Conservation (phyloP, 2,329 filamentous ascomycete species). For the Aspergillus udagawae region DNA sequence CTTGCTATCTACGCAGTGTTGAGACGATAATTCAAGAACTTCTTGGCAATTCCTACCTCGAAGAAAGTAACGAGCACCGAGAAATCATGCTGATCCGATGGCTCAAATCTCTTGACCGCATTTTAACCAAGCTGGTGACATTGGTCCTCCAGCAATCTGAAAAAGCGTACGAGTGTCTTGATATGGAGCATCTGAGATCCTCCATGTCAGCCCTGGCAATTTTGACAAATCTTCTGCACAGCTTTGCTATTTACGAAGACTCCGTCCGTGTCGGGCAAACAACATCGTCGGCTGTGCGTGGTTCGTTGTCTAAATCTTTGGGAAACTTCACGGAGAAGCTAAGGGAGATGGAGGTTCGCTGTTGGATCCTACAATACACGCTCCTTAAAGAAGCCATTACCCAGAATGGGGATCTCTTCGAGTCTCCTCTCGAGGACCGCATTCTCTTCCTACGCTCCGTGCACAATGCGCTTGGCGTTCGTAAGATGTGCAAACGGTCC, state of each 20-base stretch:
- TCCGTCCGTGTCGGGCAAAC: slow-evolving; percentile 73
- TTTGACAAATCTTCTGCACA: slow-evolving; percentile 71
- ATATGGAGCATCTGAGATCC: slow-evolving; percentile 70
- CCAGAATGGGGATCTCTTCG: slow-evolving; percentile 63
- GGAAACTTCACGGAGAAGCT: slow-evolving; percentile 62
- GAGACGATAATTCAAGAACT: slow-evolving; percentile 74
- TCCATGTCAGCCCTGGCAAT: slow-evolving; percentile 69
- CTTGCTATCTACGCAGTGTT: slow-evolving; percentile 79
- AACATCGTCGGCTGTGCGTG: slow-evolving; percentile 57
- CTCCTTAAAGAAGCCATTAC: slow-evolving; percentile 70
- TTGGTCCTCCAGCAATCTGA: slow-evolving; percentile 63
- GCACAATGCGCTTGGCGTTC: slow-evolving; percentile 78
- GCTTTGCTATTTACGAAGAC: slow-evolving; percentile 78
- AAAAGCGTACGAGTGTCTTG: slow-evolving; percentile 73
- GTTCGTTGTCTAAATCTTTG: slow-evolving; percentile 36
- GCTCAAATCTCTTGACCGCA: slow-evolving; percentile 73
- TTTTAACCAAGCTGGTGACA: slow-evolving; percentile 67
- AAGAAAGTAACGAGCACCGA: slow-evolving; percentile 59
- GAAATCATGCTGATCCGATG: slow-evolving; percentile 68
- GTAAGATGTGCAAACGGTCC: slow-evolving; percentile 78
- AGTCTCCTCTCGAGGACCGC: slow-evolving; percentile 65
- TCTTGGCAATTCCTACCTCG: slow-evolving; percentile 54
- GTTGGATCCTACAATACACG: slow-evolving; percentile 83
- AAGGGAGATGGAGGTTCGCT: slow-evolving; percentile 79
- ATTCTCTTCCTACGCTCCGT: slow-evolving; percentile 76